These are phyloP conservation scores for Schoenoplectus tabernaemontani DNA, from an alignment of 202 grass and related monocot genomes.

Conservation along the genomic window DNA sequence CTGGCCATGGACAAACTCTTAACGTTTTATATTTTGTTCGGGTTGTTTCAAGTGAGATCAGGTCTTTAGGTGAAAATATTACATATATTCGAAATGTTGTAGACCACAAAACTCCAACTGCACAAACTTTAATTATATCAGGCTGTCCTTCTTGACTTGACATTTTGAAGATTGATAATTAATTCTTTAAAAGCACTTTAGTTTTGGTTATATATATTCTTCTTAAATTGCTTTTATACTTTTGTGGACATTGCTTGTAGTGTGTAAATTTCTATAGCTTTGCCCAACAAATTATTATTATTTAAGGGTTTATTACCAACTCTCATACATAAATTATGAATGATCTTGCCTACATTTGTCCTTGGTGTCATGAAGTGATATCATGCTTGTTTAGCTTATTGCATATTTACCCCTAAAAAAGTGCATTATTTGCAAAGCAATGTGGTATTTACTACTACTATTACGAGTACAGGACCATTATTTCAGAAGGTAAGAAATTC, in stretches of 20 bases:
- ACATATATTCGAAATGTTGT: neutral
- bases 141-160: neutral
- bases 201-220: neutral
- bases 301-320: neutral
- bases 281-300: neutral
- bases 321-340: neutral
- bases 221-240: neutral
- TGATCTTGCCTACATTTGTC: neutral
- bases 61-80: neutral
- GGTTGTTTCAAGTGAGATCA: constrained; percentile 7
- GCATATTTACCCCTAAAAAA: neutral
- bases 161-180: neutral
- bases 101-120: constrained; percentile 16
- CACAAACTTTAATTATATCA: neutral
- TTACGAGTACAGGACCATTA: too few species aligned
- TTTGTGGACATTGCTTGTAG: neutral
- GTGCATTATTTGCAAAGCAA: neutral
- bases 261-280: neutral
- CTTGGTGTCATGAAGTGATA: neutral
- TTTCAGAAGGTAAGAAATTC: too few species aligned
- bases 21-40: neutral
- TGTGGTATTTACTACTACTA: neutral
- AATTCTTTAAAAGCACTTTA: neutral
- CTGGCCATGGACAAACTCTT: neutral
- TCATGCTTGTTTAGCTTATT: constrained; percentile 1